Evolutionary conservation across 2,329 filamentous ascomycete species (phyloP).

Genomic region (Penicillium sp.): DNA sequence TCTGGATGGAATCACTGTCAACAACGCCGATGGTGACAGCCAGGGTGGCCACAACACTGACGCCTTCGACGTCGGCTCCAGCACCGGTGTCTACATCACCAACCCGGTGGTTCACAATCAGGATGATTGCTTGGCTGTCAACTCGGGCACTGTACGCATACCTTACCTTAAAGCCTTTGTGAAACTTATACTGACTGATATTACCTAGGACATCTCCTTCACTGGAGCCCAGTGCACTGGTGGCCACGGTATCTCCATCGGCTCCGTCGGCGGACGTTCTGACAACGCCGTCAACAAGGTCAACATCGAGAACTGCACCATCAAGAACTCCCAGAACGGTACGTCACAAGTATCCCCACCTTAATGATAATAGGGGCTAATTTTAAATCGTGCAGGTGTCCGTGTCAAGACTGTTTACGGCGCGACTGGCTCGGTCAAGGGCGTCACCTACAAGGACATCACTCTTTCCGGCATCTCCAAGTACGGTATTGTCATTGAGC

Average conservation of each 20-base stretch:
- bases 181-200: not conserved
- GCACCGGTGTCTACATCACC: slow-evolving; percentile 53
- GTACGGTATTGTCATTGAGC: slow-evolving; percentile 61
- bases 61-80: slow-evolving; percentile 48
- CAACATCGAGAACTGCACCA: slow-evolving; percentile 28
- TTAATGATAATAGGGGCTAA: not conserved
- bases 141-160: slow-evolving; percentile 56
- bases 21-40: slow-evolving; percentile 62
- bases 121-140: slow-evolving; percentile 66
- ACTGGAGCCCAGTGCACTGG: slow-evolving; percentile 40
- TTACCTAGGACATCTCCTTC: slow-evolving; percentile 38
- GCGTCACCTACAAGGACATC: slow-evolving; percentile 61
- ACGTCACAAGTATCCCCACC: not conserved
- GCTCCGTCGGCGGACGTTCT: slow-evolving; percentile 62
- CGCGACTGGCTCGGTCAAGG: slow-evolving; percentile 59
- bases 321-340: slow-evolving; percentile 21
- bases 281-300: slow-evolving; percentile 63
- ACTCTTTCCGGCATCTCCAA: slow-evolving; percentile 57
- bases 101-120: slow-evolving; percentile 63
- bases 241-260: slow-evolving; percentile 62
- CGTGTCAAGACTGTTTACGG: slow-evolving; percentile 59
- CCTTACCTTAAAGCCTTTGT: not conserved
- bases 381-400: not conserved
- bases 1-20: slow-evolving; percentile 27
- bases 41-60: slow-evolving; percentile 61